phyloP scores from a whole-genome alignment of 768 basidiomycete genomes.

The Leccinum longicurvipes region DNA sequence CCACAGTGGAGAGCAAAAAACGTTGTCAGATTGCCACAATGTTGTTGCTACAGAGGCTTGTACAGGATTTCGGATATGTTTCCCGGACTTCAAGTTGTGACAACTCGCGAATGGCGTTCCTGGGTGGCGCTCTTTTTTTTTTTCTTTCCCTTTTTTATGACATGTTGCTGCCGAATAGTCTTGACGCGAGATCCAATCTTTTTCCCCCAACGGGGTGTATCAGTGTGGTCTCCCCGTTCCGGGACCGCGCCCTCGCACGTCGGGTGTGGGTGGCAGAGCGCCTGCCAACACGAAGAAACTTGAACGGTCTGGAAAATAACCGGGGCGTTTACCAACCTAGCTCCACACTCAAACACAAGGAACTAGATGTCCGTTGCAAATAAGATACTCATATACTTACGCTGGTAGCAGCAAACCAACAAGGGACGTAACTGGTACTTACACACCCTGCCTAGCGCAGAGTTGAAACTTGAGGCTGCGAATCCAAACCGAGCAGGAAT shows the following conservation, averaged over 20 bases:
- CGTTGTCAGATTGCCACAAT: neutral
- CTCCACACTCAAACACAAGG: slow-evolving; percentile 1
- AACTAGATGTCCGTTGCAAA: slow-evolving; percentile 12
- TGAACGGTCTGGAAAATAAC: neutral
- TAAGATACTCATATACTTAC: slow-evolving; percentile 38
- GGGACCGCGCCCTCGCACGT: neutral
- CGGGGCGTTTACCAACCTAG: slow-evolving; percentile 3
- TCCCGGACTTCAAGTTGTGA: neutral
- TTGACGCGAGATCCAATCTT: slow-evolving; percentile 18
- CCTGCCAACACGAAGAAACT: neutral
- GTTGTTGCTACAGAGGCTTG: neutral
- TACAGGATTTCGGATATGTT: neutral
- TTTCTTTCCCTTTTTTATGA: slow-evolving; percentile 10
- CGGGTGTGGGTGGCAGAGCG: neutral
- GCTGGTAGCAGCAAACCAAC: slow-evolving; percentile 28
- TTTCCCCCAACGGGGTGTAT: neutral
- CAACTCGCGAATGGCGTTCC: slow-evolving; percentile 9
- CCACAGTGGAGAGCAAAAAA: neutral
- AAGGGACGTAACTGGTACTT: slow-evolving; percentile 29
- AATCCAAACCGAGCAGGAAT: slow-evolving; percentile 22
- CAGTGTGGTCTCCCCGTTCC: neutral
- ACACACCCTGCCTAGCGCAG: slow-evolving; percentile 34
- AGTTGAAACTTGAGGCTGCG: slow-evolving; percentile 23
- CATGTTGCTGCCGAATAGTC: slow-evolving; percentile 9
- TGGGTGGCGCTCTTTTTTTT: slow-evolving; percentile 20